These are phyloP conservation scores for Neodidymelliopsis sp. DNA, from an alignment of 2,329 filamentous ascomycete genomes.

Conservation along the genomic window DNA sequence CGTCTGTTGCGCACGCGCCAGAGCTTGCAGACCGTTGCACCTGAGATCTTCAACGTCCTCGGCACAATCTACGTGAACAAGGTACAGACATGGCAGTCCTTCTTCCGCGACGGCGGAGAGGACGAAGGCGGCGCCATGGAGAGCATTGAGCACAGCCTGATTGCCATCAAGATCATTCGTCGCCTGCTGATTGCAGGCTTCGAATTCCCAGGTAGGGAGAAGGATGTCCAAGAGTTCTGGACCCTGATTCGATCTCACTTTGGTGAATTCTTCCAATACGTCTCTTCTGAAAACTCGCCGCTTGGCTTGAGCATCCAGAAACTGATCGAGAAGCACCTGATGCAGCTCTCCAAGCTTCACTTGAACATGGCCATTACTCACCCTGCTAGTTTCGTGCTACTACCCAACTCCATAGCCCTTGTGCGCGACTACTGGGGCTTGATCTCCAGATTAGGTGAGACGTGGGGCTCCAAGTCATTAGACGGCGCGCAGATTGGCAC, in stretches of 20 bases:
- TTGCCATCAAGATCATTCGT: conserved; percentile 80
- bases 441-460: conserved; percentile 76
- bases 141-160: conserved; percentile 77
- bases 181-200: conserved; percentile 83
- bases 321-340: conserved; percentile 80
- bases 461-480: conserved; percentile 65
- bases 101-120: conserved; percentile 64
- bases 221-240: conserved; percentile 82
- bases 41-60: conserved; percentile 83
- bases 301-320: conserved; percentile 62
- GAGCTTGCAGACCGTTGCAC: conserved; percentile 77
- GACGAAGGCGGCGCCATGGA: conserved; percentile 67
- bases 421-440: conserved; percentile 86
- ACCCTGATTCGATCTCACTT: conserved; percentile 76
- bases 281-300: conserved; percentile 64
- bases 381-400: conserved; percentile 80
- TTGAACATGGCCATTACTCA: conserved; percentile 82
- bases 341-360: conserved; percentile 92
- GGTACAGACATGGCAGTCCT: conserved; percentile 72
- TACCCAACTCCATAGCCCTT: conserved; percentile 80
- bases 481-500: conserved; percentile 52
- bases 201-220: conserved; percentile 81
- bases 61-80: conserved; percentile 79
- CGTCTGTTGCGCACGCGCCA: conserved; percentile 77
- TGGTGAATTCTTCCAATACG: conserved; percentile 73